Conservation (phyloP, 306 rosid species). For the Vicia faba region DNA sequence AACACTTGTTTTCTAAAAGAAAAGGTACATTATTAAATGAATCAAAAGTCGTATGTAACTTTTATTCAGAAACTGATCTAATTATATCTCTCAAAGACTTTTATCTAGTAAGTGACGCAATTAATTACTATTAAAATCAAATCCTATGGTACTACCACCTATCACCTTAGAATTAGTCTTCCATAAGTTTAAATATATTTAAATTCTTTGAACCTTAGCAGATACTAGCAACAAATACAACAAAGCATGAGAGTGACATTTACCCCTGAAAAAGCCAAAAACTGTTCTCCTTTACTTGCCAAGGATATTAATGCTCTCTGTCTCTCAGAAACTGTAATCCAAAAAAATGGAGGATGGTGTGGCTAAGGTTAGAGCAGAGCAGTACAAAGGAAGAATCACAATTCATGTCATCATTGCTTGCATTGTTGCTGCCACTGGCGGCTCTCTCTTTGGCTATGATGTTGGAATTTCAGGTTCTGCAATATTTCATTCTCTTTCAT, state of each 20-base stretch:
- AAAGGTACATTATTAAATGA: too few species aligned
- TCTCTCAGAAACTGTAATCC: conserved; percentile 19
- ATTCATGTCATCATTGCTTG: conserved; percentile 68
- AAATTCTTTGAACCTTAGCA: too few species aligned
- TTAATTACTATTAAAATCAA: too few species aligned
- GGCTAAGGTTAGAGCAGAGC: conserved; percentile 43
- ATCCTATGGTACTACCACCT: too few species aligned
- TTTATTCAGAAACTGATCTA: too few species aligned
- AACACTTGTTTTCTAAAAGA: too few species aligned
- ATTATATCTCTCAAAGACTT: too few species aligned
- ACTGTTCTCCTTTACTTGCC: background rate
- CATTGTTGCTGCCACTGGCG: conserved; percentile 79
- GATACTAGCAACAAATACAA: background rate
- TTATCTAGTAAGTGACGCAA: too few species aligned
- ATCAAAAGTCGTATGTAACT: too few species aligned
- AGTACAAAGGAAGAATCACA: conserved; percentile 68
- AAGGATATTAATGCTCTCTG: background rate
- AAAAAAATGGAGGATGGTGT: conserved; percentile 70
- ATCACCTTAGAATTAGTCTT: too few species aligned
- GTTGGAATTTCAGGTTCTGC: conserved; percentile 77
- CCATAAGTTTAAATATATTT: too few species aligned
- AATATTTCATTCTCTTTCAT: background rate
- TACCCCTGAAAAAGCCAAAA: background rate
- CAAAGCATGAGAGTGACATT: background rate
- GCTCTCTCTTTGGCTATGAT: conserved; percentile 81